Evolutionary conservation across 2,329 filamentous ascomycete species (phyloP), one percentile per base, ranked within the genome.

Genomic region (Talaromyces sp.): DNA sequence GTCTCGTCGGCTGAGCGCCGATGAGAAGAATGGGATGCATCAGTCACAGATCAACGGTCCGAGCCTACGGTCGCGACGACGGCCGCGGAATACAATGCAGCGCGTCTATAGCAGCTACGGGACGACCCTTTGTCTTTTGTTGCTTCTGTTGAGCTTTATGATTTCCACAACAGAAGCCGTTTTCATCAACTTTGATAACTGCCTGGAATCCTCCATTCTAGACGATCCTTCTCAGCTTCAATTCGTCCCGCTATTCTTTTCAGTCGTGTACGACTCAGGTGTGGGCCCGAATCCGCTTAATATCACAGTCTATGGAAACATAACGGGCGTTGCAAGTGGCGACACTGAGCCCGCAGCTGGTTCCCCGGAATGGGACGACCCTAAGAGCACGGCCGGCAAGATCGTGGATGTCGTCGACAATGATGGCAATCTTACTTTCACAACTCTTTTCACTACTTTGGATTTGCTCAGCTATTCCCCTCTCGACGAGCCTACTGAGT

Each of bases 261-360:
- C 90, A 68, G 93, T 90, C 60, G 77, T 78, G 21, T 96, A 96
- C 78, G 83, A 91, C 68, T 81, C 83, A 29, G 73, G 78, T 14
- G 77, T 83, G 64, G 73, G 83, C 4, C 81, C 78, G 56, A 86
- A 93, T 70, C 84, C 82, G 46, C 81, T 99, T 55, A 86, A 84
- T 64, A 79, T 97, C 59, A 95, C 87, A 1, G 84, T 96, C 53
- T 98, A 91, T 79, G 93, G 93, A 56, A 97, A 98, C 75, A 91
- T 98, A 31, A 90, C 88, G 9, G 95, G 95, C 53, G 85, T 88
- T 56, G 81, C 83, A 51, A 80, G 81, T 2, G 70, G 76, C 13
- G 77, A 79, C n/a, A 62, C 75, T 2, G 83, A 91, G 58, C 91
- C 91, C 35, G 68, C 84, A 0, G 75, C 82, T 19, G 74, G 82